Conservation (phyloP, 2,329 filamentous ascomycete species). For the Xylariaceae sp. region DNA sequence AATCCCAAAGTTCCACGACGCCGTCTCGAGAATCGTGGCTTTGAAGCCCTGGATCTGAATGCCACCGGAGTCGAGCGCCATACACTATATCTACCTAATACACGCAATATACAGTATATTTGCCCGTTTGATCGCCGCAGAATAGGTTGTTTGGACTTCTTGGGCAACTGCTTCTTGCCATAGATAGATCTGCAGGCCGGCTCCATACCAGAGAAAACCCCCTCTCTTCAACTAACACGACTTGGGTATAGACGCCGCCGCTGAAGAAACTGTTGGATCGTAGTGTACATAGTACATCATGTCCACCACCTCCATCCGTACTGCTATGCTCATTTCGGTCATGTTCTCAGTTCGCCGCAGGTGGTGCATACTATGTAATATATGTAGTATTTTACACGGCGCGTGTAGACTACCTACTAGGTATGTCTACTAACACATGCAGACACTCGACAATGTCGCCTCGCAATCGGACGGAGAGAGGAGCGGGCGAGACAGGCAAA, state of each 20-base stretch:
- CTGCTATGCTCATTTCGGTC: too few relatives aligned
- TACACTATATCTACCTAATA: neutral
- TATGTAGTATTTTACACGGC: neutral
- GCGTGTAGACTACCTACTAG: neutral
- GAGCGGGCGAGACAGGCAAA: neutral
- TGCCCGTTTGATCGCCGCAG: too few relatives aligned
- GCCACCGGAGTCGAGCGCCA: conserved; percentile 8
- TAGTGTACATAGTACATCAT: too few relatives aligned
- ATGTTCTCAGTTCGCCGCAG: too few relatives aligned
- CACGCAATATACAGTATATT: too few relatives aligned
- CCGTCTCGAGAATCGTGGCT: conserved; percentile 17
- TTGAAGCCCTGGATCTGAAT: conserved; percentile 18
- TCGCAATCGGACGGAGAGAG: neutral
- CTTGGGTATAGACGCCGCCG: conserved; percentile 4
- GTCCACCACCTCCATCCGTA: too few relatives aligned
- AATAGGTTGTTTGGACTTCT: neutral
- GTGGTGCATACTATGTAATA: too few relatives aligned
- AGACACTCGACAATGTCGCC: neutral
- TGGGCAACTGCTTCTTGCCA: conserved; percentile 1
- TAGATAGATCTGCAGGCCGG: conserved; percentile 3
- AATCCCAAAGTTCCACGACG: conserved; percentile 11
- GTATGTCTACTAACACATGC: neutral
- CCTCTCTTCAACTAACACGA: neutral
- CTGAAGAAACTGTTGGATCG: neutral
- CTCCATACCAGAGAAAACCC: conserved; percentile 6